phyloP scores from a whole-genome alignment of 345 rosid genomes.

The Eucalyptus regnans region DNA sequence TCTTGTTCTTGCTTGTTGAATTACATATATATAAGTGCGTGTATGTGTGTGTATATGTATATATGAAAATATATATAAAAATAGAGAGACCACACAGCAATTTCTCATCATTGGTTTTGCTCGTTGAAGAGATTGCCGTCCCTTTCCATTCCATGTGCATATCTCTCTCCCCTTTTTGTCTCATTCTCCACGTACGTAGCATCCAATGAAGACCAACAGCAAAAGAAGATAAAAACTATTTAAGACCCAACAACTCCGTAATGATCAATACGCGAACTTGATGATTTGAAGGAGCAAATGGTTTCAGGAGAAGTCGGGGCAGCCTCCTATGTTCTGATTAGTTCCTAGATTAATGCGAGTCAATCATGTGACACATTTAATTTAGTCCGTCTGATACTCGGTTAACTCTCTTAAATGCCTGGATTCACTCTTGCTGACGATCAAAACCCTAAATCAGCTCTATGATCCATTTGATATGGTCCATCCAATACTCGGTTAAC shows the following conservation, averaged over 20 bases:
- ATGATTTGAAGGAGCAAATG: not conserved
- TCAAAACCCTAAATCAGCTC: not conserved
- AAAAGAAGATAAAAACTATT: not conserved
- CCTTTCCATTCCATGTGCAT: not conserved
- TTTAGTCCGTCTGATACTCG: accelerated
- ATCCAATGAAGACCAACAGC: not conserved
- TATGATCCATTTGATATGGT: not conserved
- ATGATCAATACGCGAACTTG: not conserved
- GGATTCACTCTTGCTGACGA: not conserved
- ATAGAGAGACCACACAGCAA: not conserved
- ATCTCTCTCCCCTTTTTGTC: not conserved
- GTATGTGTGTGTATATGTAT: not conserved
- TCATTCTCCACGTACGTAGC: not conserved
- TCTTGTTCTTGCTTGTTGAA: not conserved
- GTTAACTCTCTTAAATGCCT: not conserved
- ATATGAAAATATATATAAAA: not conserved
- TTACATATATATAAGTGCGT: not conserved
- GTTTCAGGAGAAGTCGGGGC: not conserved
- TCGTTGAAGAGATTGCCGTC: not conserved
- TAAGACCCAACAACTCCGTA: not conserved
- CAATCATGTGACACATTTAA: not conserved
- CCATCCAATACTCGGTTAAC: not conserved
- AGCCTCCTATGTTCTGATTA: not conserved
- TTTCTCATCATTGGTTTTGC: not conserved
- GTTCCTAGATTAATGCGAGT: not conserved